phyloP scores from a whole-genome alignment of 2,329 filamentous ascomycete genomes.

The Penicillium sp. region DNA sequence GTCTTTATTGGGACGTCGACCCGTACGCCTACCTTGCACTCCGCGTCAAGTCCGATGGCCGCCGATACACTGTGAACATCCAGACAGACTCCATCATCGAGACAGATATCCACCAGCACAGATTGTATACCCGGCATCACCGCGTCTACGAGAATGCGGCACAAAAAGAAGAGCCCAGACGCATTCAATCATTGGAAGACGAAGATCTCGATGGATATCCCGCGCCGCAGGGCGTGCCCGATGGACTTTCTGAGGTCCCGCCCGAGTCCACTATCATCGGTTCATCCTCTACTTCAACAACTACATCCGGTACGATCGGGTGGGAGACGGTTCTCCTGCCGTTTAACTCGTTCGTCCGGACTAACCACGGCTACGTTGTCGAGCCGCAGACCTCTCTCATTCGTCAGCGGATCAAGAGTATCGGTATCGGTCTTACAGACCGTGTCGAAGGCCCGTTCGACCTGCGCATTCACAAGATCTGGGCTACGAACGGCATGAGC shows the following conservation, averaged over 20 bases:
- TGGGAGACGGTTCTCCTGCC: conserved; percentile 96
- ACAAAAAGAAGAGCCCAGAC: conserved; percentile 5
- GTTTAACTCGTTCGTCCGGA: conserved; percentile 90
- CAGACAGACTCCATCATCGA: conserved; percentile 92
- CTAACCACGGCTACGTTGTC: conserved; percentile 85
- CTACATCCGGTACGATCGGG: conserved; percentile 66
- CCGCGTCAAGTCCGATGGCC: conserved; percentile 82
- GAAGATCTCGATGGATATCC: background rate
- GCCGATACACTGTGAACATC: conserved; percentile 90
- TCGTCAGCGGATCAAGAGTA: conserved; percentile 74
- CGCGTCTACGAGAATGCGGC: conserved; percentile 21
- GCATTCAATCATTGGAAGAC: background rate
- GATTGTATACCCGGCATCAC: conserved; percentile 58
- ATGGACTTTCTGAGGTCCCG: conserved; percentile 38
- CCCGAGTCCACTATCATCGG: conserved; percentile 35
- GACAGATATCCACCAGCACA: conserved; percentile 93
- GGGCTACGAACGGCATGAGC: conserved; percentile 74
- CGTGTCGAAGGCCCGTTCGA: conserved; percentile 84
- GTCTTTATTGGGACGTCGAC: conserved; percentile 81
- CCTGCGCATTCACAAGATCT: conserved; percentile 76
- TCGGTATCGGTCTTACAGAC: conserved; percentile 87
- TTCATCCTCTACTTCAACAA: conserved; percentile 26
- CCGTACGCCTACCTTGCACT: conserved; percentile 82
- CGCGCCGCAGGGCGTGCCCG: conserved; percentile 20
- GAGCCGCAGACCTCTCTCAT: conserved; percentile 90